A percentile compares a stretch with the other conserved stretches of the same genome.
phyloP scores from a whole-genome alignment of 495 filamentous ascomycete genomes.

The Neurospora sp. region DNA sequence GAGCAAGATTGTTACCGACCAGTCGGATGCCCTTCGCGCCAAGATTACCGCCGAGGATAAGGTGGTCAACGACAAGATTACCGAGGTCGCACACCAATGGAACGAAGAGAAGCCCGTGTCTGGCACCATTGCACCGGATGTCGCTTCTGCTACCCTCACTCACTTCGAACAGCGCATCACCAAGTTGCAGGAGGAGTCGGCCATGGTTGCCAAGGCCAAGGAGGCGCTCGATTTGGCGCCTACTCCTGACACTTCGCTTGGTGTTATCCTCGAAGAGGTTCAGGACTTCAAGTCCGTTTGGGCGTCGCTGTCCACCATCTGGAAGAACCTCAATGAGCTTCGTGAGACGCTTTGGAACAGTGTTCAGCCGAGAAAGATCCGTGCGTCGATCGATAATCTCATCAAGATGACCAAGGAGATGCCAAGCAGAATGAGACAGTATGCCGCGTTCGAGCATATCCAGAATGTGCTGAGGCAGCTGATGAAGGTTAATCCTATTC shows the following conservation, averaged over 20 bases:
- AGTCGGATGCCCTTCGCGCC: constrained; percentile 88
- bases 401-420: constrained; percentile 99
- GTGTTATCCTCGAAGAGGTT: constrained; percentile 82
- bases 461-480: constrained; percentile 81
- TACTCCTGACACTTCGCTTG: constrained; percentile 64
- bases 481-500: constrained; percentile 77
- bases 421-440: constrained; percentile 97
- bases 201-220: constrained; percentile 93
- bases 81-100: constrained; percentile 74
- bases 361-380: constrained; percentile 83
- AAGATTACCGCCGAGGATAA: constrained; percentile 94
- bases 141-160: constrained; percentile 67
- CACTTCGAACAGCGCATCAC: constrained; percentile 77
- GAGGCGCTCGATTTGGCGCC: constrained; percentile 87
- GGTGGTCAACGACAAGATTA: constrained; percentile 76
- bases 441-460: constrained; percentile 96
- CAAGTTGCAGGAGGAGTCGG: constrained; percentile 69
- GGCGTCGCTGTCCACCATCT: constrained; percentile 88
- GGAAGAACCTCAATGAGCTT: constrained; percentile 92
- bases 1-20: constrained; percentile 87
- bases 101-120: constrained; percentile 94
- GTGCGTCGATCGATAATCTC: constrained; percentile 75
- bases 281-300: constrained; percentile 98
- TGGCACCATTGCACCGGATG: constrained; percentile 78
- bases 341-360: constrained; percentile 86